A percentile compares a stretch with the other conserved stretches of the same genome.
phyloP scores from a whole-genome alignment of 306 rosid species.

The Acacia crassicarpa region DNA sequence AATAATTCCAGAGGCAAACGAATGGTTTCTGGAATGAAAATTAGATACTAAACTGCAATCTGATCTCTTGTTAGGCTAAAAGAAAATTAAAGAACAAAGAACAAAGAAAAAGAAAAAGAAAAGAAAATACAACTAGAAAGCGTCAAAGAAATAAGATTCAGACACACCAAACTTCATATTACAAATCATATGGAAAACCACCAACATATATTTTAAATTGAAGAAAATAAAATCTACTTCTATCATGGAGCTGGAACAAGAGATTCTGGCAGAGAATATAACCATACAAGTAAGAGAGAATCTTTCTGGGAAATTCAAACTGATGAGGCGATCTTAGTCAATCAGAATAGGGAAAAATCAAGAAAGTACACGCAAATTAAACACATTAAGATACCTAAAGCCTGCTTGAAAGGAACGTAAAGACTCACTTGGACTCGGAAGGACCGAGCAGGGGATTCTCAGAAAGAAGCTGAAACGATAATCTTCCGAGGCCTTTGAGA shows the following conservation, averaged over 20 bases:
- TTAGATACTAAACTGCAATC: not conserved
- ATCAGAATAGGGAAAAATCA: not conserved
- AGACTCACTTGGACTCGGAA: slow-evolving; percentile 80
- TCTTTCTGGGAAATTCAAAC: not conserved
- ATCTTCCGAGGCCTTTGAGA: slow-evolving; percentile 58
- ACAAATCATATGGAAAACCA: not conserved
- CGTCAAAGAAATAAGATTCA: not conserved
- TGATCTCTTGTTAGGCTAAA: not conserved
- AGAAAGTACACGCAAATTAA: not conserved
- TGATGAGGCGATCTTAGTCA: not conserved
- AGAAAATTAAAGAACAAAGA: not conserved
- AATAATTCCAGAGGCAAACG: not conserved
- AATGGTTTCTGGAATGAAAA: not conserved
- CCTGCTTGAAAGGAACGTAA: not conserved
- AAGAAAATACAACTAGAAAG: not conserved
- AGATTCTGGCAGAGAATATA: not conserved
- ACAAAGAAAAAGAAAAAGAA: not conserved
- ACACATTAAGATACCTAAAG: not conserved
- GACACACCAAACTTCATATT: not conserved
- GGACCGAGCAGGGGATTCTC: slow-evolving; percentile 95
- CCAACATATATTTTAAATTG: not conserved
- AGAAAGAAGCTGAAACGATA: slow-evolving; percentile 80
- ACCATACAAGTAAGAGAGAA: not conserved
- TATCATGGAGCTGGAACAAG: not conserved
- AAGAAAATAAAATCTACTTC: not conserved